Evolutionary conservation across 169 alveolate species (phyloP).

Genomic region (Plasmodium fragile): DNA sequence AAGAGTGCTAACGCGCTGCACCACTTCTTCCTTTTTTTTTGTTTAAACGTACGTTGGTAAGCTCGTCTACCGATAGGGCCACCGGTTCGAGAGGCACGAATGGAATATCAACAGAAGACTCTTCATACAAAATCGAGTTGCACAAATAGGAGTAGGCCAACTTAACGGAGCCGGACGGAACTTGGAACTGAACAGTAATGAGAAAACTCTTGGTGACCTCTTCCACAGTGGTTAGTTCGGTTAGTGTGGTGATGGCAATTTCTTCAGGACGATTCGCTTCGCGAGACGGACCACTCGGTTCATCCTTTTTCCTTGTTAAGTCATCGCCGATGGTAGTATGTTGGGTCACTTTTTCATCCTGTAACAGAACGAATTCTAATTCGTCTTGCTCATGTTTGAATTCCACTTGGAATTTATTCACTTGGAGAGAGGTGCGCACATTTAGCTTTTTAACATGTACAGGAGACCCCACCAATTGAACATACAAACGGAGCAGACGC

Average conservation of each 20-base stretch:
- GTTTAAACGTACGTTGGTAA: constrained; percentile 39
- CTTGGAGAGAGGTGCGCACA: not conserved
- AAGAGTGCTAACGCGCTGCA: not conserved
- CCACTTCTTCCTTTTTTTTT: not conserved
- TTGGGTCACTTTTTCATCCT: not conserved
- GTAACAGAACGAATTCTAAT: not conserved
- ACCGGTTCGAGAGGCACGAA: constrained; percentile 8
- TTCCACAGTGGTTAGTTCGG: not conserved
- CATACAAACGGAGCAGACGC: not conserved
- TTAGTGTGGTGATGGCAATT: not conserved
- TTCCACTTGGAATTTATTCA: not conserved
- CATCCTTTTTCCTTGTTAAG: not conserved
- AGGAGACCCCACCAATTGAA: not conserved
- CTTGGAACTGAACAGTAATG: not conserved
- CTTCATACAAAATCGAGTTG: not conserved
- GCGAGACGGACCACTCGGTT: not conserved
- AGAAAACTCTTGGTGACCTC: not conserved
- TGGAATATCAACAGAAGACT: not conserved
- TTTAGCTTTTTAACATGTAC: not conserved
- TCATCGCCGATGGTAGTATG: not conserved
- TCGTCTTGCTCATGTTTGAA: not conserved
- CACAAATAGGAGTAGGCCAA: constrained; percentile 2
- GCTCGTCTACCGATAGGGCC: constrained; percentile 24
- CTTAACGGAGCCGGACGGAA: not conserved
- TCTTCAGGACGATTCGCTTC: not conserved